Conservation (phyloP, 345 rosid genomes). For the Pistacia atlantica region DNA sequence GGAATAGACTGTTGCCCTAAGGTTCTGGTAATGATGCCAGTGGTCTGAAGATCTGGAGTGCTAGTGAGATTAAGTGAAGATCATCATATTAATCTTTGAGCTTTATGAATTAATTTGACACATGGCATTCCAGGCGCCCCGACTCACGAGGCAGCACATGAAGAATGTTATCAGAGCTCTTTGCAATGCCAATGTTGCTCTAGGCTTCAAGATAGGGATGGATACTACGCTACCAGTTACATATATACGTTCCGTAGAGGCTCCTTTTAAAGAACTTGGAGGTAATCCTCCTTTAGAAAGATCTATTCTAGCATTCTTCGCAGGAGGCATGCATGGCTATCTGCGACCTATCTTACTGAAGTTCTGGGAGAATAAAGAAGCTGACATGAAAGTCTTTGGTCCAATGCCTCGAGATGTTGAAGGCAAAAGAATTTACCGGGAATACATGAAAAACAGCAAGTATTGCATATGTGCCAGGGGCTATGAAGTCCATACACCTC, state of each 20-base stretch:
- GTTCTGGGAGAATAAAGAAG: conserved; percentile 71
- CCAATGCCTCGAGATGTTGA: conserved; percentile 65
- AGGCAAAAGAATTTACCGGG: conserved; percentile 63
- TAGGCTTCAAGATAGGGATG: conserved; percentile 69
- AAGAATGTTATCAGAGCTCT: conserved; percentile 64
- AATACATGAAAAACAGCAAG: conserved; percentile 84
- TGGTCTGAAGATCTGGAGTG: not conserved
- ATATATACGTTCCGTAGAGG: conserved; percentile 57
- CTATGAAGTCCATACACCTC: conserved; percentile 83
- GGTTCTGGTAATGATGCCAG: not conserved
- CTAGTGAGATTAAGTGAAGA: not conserved
- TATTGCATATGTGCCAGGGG: conserved; percentile 93
- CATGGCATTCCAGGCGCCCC: conserved; percentile 56
- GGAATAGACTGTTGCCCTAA: not conserved
- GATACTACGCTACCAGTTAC: conserved; percentile 80
- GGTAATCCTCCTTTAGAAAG: conserved; percentile 72
- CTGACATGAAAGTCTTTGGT: conserved; percentile 82
- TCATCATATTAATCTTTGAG: not conserved
- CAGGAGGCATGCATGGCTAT: conserved; percentile 88
- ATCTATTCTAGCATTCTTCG: conserved; percentile 76
- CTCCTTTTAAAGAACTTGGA: conserved; percentile 61
- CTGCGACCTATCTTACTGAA: conserved; percentile 64
- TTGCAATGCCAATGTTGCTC: conserved; percentile 77
- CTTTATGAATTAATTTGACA: conserved; percentile 19
- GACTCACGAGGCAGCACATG: conserved; percentile 53